Evolutionary conservation across 306 rosid genomes (phyloP).

Genomic region (Trifolium fragiferum): DNA sequence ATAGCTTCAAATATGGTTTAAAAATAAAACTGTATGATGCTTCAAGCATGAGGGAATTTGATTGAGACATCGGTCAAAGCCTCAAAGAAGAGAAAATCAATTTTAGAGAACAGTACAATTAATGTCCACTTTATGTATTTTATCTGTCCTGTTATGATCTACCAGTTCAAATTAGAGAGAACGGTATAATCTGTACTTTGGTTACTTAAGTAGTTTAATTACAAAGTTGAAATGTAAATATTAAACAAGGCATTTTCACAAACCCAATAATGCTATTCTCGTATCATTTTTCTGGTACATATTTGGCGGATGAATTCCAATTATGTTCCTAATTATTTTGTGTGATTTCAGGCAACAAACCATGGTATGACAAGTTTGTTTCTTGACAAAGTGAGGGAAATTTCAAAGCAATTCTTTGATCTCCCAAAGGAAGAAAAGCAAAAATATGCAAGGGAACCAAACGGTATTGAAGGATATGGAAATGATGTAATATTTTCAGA

Average conservation of each 20-base stretch:
- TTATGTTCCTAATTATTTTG: background rate
- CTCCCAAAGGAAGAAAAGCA: constrained; percentile 59
- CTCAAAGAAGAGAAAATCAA: too few relatives aligned
- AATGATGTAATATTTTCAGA: constrained; percentile 48
- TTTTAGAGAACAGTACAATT: too few relatives aligned
- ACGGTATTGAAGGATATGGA: constrained; percentile 65
- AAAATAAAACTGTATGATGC: too few relatives aligned
- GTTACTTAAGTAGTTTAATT: too few relatives aligned
- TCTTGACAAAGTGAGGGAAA: constrained; percentile 46
- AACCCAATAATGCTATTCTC: background rate
- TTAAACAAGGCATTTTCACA: background rate
- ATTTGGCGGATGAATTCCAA: background rate
- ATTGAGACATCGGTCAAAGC: too few relatives aligned
- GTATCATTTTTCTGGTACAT: background rate
- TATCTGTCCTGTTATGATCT: too few relatives aligned
- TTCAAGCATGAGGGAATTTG: too few relatives aligned
- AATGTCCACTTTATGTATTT: too few relatives aligned
- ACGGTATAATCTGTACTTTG: too few relatives aligned
- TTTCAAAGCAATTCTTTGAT: constrained; percentile 49
- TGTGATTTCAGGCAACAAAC: constrained; percentile 50
- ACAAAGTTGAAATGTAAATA: background rate
- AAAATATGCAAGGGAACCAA: constrained; percentile 46
- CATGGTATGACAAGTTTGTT: constrained; percentile 48
- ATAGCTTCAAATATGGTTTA: too few relatives aligned
- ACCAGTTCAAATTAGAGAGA: too few relatives aligned